Conservation (phyloP, 2,329 filamentous ascomycete species). For the Aspergillus niger region DNA sequence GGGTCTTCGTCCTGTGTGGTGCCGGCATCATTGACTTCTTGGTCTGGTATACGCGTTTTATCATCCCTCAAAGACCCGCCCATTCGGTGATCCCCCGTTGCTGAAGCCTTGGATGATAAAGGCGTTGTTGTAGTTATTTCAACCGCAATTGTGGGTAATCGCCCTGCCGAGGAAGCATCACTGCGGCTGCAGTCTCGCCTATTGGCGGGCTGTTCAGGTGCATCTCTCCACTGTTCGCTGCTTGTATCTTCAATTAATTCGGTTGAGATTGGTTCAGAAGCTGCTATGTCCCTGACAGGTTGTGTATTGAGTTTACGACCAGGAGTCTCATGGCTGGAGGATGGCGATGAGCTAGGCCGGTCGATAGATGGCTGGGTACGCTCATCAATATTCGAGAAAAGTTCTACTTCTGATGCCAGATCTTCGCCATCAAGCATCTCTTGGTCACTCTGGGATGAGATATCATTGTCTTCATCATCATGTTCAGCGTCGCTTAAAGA, state of each 20-base stretch:
- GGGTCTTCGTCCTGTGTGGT: neutral
- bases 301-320: neutral
- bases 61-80: neutral
- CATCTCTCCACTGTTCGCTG: neutral
- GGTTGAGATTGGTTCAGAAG: neutral
- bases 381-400: conserved; percentile 11
- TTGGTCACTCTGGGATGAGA: neutral
- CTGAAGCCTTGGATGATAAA: neutral
- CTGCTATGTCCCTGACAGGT: neutral
- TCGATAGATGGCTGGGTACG: too few species aligned
- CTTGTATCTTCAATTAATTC: neutral
- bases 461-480: neutral
- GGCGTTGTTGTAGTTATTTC: neutral
- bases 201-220: neutral
- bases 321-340: neutral
- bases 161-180: neutral
- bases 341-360: neutral
- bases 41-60: neutral
- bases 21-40: conserved; percentile 1
- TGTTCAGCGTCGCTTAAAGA: neutral
- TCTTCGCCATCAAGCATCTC: neutral
- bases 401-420: neutral
- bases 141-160: neutral
- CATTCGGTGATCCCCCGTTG: neutral
- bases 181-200: neutral